Evolutionary conservation across 2,329 filamentous ascomycete genomes (phyloP), one percentile per base, ranked within the genome.

Genomic region (Colletotrichum chlorophyti): DNA sequence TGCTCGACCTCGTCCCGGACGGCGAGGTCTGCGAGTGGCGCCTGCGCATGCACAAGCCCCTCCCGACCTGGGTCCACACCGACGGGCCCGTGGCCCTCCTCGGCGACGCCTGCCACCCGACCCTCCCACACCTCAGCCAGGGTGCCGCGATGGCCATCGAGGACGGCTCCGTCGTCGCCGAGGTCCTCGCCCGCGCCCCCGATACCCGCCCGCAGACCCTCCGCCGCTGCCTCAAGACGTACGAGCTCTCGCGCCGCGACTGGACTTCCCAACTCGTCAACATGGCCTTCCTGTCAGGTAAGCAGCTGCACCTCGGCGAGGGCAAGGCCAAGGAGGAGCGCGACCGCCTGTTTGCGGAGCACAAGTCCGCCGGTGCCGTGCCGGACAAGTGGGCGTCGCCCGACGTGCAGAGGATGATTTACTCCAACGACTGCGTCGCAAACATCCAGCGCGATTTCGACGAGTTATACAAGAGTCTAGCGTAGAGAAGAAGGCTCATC

Each of bases 361-460:
- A 83, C 60, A 78, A 76, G 64, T 76, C 65, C 69, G 81, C 79
- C 67, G 78, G 72, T 61, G 79, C 74, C 53, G 82, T 82, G 59
- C 85, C 85, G 3, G 87, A 90, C 72, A 89, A 88, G 74, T 90
- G 87, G 87, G 85, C 85, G 3, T 88, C 87, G 70, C 85, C 86
- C 9, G 86, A 89, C 65, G 84, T 89, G 37, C 87, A 90, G 72
- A 79, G 82, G 70, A 82, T 83, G 79, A 83, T 89, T 60, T 89
- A 89, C 70, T 80, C 82, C 10, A 79, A 86, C 66, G 86, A 89
- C 70, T 87, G 85, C 66, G 77, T 83, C 46, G 72, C 77, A 65
- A 80, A 84, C 53, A 79, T 84, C 0, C 70, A 72, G 46, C 80
- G 84, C 38, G 73, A 74, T 58, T 87, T 85, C 68, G 76, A 79